phyloP scores from a whole-genome alignment of 306 rosid genomes.

The Hippophae gyantsensis region DNA sequence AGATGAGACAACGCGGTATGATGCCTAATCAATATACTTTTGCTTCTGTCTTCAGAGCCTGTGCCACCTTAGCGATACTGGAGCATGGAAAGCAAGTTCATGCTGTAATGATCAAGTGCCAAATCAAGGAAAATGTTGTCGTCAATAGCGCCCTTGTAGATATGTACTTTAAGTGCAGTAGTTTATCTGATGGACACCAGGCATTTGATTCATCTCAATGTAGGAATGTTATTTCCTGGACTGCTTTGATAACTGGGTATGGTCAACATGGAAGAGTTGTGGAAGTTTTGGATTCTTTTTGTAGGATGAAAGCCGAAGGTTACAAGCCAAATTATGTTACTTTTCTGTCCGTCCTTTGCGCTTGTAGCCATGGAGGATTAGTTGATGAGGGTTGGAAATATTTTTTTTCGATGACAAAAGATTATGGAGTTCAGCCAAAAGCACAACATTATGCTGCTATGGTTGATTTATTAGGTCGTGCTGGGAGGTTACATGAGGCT shows the following conservation, averaged over 20 bases:
- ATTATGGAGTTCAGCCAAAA: constrained; percentile 52
- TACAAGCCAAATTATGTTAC: constrained; percentile 62
- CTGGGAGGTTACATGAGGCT: constrained; percentile 56
- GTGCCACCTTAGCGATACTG: constrained; percentile 57
- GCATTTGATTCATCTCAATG: constrained; percentile 43
- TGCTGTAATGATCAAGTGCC: constrained; percentile 52
- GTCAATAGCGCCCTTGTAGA: constrained; percentile 62
- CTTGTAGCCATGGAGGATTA: constrained; percentile 74
- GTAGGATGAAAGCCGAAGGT: constrained; percentile 53
- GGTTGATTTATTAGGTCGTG: constrained; percentile 63
- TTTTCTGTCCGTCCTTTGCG: constrained; percentile 64
- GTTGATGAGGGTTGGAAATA: constrained; percentile 49
- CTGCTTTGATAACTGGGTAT: constrained; percentile 62
- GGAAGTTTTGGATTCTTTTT: constrained; percentile 52
- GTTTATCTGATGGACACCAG: constrained; percentile 39
- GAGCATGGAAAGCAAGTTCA: constrained; percentile 62
- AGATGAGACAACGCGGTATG: constrained; percentile 59
- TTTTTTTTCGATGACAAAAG: constrained; percentile 57
- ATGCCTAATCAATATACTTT: constrained; percentile 69
- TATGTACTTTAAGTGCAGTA: constrained; percentile 74
- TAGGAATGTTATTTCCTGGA: constrained; percentile 68
- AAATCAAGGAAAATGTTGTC: constrained; percentile 43
- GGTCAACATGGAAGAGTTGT: constrained; percentile 58
- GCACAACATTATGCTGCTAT: constrained; percentile 64
- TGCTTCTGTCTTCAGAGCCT: constrained; percentile 68